phyloP scores from a whole-genome alignment of 169 alveolate species.

The Perkinsus olseni region DNA sequence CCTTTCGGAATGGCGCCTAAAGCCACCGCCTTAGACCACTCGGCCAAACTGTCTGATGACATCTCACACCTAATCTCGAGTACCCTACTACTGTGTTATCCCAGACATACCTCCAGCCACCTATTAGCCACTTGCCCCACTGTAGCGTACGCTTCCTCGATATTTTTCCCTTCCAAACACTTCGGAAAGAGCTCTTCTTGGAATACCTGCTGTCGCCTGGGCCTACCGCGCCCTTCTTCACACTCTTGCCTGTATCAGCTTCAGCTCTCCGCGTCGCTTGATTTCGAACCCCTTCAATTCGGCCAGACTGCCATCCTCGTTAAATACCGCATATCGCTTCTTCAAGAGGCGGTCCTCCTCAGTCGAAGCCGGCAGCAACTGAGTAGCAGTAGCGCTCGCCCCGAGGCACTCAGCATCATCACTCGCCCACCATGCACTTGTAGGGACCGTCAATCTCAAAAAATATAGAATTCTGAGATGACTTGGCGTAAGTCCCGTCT shows the following conservation, averaged over 20 bases:
- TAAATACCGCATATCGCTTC: slow-evolving; percentile 91
- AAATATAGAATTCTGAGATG: slow-evolving; percentile 81
- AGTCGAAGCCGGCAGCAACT: slow-evolving; percentile 91
- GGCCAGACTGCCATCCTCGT: slow-evolving; percentile 76
- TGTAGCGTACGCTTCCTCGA: slow-evolving; percentile 8
- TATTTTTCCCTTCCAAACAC: slow-evolving; percentile 14
- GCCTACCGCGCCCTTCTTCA: no score
- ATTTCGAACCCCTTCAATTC: slow-evolving; percentile 94
- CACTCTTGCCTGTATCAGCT: slow-evolving; percentile 71
- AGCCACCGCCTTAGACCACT: no score
- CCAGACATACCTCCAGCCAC: slow-evolving; percentile 1
- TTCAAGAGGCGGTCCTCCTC: slow-evolving; percentile 88
- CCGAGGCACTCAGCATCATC: no score
- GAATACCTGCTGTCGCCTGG: slow-evolving; percentile 37
- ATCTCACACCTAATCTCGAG: background rate
- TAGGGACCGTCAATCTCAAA: slow-evolving; percentile 99
- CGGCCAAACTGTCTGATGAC: no score
- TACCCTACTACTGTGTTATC: background rate
- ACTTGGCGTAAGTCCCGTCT: background rate
- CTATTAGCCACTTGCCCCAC: slow-evolving; percentile 15
- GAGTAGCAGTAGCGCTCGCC: no score
- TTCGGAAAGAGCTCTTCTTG: slow-evolving; percentile 92
- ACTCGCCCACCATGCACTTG: slow-evolving; percentile 68
- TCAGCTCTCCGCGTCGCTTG: slow-evolving; percentile 97
- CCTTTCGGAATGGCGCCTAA: no score